Percentiles rank a stretch among this genome's conserved stretches.
These are phyloP conservation scores for Pseudogymnoascus sp. DNA, from an alignment of 2,329 filamentous ascomycete species.

Conservation along the genomic window DNA sequence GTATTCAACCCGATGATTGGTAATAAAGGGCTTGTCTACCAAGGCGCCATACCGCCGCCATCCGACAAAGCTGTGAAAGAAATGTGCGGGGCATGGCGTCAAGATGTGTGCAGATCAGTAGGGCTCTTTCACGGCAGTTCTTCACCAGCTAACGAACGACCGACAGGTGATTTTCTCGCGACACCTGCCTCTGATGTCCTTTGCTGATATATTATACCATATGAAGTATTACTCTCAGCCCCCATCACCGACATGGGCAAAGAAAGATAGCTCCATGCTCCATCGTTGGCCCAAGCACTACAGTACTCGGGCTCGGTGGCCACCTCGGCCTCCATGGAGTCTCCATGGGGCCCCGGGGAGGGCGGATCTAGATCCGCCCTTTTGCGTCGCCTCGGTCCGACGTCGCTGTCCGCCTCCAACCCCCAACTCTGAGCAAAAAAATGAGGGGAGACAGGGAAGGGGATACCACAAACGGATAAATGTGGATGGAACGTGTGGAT, in stretches of 20 bases:
- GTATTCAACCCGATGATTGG: not conserved
- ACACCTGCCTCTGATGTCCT: not conserved
- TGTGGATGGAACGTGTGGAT: not conserved
- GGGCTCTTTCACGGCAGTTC: not conserved
- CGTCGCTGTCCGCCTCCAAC: not conserved
- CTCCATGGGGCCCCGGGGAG: not conserved
- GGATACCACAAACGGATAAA: not conserved
- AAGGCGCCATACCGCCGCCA: not conserved
- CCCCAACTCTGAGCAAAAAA: not conserved
- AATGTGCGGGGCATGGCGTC: not conserved
- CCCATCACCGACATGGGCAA: not conserved
- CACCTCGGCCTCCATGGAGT: not conserved
- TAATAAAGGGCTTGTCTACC: not conserved
- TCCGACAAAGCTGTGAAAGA: not conserved
- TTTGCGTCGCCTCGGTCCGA: not conserved
- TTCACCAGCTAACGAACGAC: not conserved
- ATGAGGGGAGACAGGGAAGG: not conserved
- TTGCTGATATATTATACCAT: not conserved
- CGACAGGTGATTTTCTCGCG: not conserved
- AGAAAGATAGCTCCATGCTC: not conserved
- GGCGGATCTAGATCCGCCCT: slow-evolving; percentile 4
- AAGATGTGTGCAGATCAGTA: not conserved
- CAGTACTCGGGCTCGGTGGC: not conserved
- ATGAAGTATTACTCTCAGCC: not conserved
- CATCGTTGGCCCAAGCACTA: not conserved